Conservation (phyloP, 2,329 filamentous ascomycete species). For the Alternaria metachromatica region DNA sequence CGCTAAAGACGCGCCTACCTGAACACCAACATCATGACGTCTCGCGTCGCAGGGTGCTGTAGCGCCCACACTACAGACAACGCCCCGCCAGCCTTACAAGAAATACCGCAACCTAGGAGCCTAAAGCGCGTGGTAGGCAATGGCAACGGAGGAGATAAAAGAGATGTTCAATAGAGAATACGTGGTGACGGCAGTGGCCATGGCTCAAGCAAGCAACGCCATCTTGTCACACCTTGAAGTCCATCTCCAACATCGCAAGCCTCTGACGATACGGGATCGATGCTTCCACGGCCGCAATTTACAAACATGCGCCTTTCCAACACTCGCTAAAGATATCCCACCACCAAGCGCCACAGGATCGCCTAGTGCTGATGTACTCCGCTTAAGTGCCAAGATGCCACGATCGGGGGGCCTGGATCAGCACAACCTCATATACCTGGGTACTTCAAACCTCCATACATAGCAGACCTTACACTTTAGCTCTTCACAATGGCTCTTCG, state of each 20-base stretch:
- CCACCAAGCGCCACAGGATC: not conserved
- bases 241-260: not conserved
- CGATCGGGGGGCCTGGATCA: not conserved
- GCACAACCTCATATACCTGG: not conserved
- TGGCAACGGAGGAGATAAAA: not conserved
- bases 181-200: not conserved
- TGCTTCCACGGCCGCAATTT: not conserved
- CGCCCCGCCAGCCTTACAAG: not conserved
- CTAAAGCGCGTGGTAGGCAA: not conserved
- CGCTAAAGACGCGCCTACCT: not conserved
- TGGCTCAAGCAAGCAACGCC: not conserved
- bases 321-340: not conserved
- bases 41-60: not conserved
- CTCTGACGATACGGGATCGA: not conserved
- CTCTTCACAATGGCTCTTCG: slow-evolving; percentile 5
- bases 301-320: not conserved
- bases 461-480: not conserved
- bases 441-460: not conserved
- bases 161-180: not conserved
- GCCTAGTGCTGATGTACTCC: not conserved
- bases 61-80: not conserved
- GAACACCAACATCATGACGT: not conserved
- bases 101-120: not conserved
- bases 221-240: not conserved
- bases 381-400: not conserved